Conservation (phyloP, 1,284 basidiomycete species). For the Xerocomus minutiporus region DNA sequence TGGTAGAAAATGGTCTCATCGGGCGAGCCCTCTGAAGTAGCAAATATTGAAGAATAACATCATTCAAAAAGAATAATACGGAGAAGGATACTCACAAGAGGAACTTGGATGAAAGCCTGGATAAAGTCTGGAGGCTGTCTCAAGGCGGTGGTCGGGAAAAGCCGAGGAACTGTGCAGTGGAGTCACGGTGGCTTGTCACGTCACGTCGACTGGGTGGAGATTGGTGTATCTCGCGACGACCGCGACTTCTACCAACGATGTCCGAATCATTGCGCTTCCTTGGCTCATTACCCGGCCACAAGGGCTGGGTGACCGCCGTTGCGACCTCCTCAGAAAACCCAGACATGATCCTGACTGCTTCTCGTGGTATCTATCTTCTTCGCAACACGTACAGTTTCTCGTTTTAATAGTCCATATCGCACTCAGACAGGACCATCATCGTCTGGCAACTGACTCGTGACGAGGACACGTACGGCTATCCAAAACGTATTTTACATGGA, state of each 20-base stretch:
- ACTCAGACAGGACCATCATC: slow-evolving; percentile 99
- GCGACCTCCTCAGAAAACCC: slow-evolving; percentile 96
- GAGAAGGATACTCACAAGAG: slow-evolving; percentile 18
- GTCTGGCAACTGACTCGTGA: slow-evolving; percentile 99
- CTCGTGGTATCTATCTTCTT: slow-evolving; percentile 68
- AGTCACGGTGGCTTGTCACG: slow-evolving; percentile 63
- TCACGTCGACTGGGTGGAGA: slow-evolving; percentile 24
- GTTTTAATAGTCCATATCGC: slow-evolving; percentile 20
- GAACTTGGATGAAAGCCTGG: neutral
- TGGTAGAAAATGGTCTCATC: slow-evolving; percentile 76
- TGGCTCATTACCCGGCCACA: slow-evolving; percentile 91
- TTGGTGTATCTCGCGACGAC: slow-evolving; percentile 29
- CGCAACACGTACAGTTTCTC: slow-evolving; percentile 15
- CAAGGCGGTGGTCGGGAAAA: slow-evolving; percentile 20
- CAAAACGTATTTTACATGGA: slow-evolving; percentile 96
- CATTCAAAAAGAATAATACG: slow-evolving; percentile 29
- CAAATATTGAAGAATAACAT: slow-evolving; percentile 68
- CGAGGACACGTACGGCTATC: slow-evolving; percentile 89
- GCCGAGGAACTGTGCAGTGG: slow-evolving; percentile 41
- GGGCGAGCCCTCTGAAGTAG: slow-evolving; percentile 76
- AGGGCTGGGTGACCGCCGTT: slow-evolving; percentile 95
- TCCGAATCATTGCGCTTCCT: slow-evolving; percentile 87
- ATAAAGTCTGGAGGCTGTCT: neutral
- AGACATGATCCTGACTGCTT: slow-evolving; percentile 95
- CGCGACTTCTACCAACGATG: slow-evolving; percentile 51